Evolutionary conservation across 768 basidiomycete genomes (phyloP).

Genomic region (Boletus rufocinnamomeus): DNA sequence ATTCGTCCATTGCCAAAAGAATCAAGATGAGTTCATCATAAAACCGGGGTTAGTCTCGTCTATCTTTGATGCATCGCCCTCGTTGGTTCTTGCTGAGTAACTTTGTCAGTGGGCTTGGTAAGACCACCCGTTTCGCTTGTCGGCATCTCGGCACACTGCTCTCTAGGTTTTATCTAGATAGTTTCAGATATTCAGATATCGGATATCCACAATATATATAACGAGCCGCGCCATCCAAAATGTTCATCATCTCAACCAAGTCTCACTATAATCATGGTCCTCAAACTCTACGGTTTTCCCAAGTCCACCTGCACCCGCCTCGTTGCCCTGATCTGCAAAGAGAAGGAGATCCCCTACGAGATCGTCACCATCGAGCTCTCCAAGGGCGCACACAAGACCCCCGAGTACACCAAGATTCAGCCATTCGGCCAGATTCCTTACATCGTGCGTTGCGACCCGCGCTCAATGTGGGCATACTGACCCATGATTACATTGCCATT

Average conservation of each 20-base stretch:
- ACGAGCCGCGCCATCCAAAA: background rate
- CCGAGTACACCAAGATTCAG: conserved; percentile 48
- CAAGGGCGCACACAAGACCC: conserved; percentile 47
- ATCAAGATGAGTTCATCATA: too few species aligned
- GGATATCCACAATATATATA: background rate
- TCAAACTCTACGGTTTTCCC: conserved; percentile 38
- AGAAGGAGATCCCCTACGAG: conserved; percentile 59
- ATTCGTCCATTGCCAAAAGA: too few species aligned
- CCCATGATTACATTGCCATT: background rate
- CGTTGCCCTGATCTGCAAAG: conserved; percentile 53
- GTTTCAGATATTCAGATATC: background rate
- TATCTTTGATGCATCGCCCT: too few species aligned
- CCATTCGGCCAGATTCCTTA: conserved; percentile 60
- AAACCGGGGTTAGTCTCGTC: too few species aligned
- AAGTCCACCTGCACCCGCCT: conserved; percentile 51
- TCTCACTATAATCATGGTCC: conserved; percentile 31
- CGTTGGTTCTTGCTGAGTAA: background rate
- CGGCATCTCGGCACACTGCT: background rate
- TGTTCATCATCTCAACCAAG: background rate
- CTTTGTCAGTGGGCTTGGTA: background rate
- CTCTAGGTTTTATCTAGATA: background rate
- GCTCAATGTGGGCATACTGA: background rate
- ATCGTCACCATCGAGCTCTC: conserved; percentile 45
- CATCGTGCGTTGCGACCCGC: conserved; percentile 30
- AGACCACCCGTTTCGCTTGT: background rate